phyloP scores from a whole-genome alignment of 1,284 basidiomycete species.

The Inonotus hispidus region DNA sequence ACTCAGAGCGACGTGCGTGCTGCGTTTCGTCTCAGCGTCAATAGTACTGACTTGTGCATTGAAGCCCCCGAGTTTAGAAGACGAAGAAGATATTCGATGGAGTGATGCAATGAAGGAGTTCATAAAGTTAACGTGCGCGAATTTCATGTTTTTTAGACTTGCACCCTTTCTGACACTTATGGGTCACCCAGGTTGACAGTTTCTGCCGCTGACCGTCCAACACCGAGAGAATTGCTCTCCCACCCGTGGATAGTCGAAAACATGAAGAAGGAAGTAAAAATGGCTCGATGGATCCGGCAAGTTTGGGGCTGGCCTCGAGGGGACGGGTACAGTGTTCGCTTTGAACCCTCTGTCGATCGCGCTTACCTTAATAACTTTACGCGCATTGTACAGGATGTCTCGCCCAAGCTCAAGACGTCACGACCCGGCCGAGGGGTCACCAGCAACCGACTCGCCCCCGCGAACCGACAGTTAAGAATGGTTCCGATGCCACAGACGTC shows the following conservation, averaged over 20 bases:
- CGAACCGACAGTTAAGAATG: slow-evolving; percentile 17
- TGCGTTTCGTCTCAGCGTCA: neutral
- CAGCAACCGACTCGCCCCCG: slow-evolving; percentile 17
- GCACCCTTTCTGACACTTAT: slow-evolving; percentile 13
- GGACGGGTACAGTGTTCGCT: slow-evolving; percentile 20
- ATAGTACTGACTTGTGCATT: slow-evolving; percentile 11
- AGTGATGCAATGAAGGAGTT: slow-evolving; percentile 89
- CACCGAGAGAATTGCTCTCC: slow-evolving; percentile 77
- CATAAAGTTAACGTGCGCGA: slow-evolving; percentile 76
- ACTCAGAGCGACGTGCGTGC: slow-evolving; percentile 67
- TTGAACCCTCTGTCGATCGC: slow-evolving; percentile 4
- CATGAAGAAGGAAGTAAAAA: slow-evolving; percentile 81
- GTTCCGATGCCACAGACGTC: neutral
- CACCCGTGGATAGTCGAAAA: slow-evolving; percentile 85
- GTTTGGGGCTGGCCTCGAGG: slow-evolving; percentile 76
- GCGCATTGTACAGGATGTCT: slow-evolving; percentile 2
- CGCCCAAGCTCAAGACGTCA: slow-evolving; percentile 19
- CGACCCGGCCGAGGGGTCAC: slow-evolving; percentile 13
- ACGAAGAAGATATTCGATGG: slow-evolving; percentile 74
- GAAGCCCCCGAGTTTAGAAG: slow-evolving; percentile 76
- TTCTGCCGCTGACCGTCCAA: slow-evolving; percentile 64
- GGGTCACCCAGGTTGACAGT: slow-evolving; percentile 45
- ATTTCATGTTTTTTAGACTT: slow-evolving; percentile 9
- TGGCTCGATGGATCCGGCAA: slow-evolving; percentile 86
- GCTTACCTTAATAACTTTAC: slow-evolving; percentile 14